Evolutionary conservation across 345 rosid species (phyloP).

Genomic region (Heritiera littoralis): DNA sequence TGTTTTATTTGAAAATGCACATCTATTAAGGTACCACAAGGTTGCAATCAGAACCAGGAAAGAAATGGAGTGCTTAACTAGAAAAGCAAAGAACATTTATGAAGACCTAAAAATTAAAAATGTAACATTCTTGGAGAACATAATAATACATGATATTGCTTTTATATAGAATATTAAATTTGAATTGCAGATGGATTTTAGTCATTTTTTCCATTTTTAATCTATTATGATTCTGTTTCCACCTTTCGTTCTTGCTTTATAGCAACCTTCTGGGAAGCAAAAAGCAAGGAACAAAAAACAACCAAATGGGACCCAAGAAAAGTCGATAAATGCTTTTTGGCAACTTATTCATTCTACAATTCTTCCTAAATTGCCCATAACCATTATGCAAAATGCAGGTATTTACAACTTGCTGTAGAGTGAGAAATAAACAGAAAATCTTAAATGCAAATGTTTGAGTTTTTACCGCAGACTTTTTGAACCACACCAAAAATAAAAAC

Average conservation of each 20-base stretch:
- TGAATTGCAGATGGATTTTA: background rate
- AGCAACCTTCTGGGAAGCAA: background rate
- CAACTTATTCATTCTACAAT: background rate
- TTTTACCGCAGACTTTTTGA: background rate
- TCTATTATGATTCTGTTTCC: background rate
- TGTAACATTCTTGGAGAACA: background rate
- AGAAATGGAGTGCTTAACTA: background rate
- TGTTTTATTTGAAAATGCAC: background rate
- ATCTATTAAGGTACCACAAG: background rate
- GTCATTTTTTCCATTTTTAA: background rate
- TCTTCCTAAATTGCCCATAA: background rate
- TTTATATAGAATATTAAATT: background rate
- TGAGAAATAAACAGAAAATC: background rate
- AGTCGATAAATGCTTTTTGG: background rate
- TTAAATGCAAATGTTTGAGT: background rate
- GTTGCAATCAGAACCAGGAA: background rate
- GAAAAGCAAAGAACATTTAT: background rate
- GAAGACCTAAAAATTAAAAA: background rate
- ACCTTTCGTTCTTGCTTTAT: background rate
- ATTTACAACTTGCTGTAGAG: background rate
- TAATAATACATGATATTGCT: background rate
- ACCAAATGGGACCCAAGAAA: background rate
- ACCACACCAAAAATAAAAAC: background rate
- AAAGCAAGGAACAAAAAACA: background rate
- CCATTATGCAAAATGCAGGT: slow-evolving; percentile 1